Evolutionary conservation across 1,139 yeast genomes (phyloP), one percentile per base, ranked within the genome.

Genomic region (Kurtzmaniella natalensis): DNA sequence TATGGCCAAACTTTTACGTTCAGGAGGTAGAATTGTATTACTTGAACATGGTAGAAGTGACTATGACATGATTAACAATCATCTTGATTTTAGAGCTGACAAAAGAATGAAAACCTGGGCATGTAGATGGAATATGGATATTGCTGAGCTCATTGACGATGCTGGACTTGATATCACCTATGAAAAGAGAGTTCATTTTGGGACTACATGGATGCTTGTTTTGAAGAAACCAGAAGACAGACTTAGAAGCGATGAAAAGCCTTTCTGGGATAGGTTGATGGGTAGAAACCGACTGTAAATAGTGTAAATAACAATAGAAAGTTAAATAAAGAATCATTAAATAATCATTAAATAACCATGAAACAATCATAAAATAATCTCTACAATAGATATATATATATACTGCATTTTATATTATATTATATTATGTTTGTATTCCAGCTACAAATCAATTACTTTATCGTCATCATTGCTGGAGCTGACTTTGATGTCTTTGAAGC

Each of bases 41-140:
- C 65, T 92, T 38, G 98, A 92, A 53, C 98, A 94, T 52, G 98
- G 98, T 2, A 70, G 96, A 49, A 85, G 96, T 38, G 70, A 77
- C 1, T 86, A 81, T 65, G 81, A 78, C 33, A 76, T 82, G 39
- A 72, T 92, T 44, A 92, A 94, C 57, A 74, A 78, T 29, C 79
- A 84, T 41, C 68, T 92, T 57, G 97, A 92, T 57, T 76, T 78
- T 43, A 72, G 94, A 44, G 89, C 96, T 6, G 88, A 78, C 37
- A 75, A 78, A 45, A 81, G 96, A 60, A 77, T 89, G 65, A 75
- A 83, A 43, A 80, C 83, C 9, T 92, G 97, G 97, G 97, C 96
- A 3, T 92, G 98, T 59, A 69, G 97, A 51, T 92, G 97, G 96
- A 92, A 92, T 51, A 66, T 92, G 43, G 97, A 92, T 52, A 86